These are phyloP conservation scores for Leishmania gerbilli DNA, from an alignment of 208 protist genomes.

Conservation along the genomic window DNA sequence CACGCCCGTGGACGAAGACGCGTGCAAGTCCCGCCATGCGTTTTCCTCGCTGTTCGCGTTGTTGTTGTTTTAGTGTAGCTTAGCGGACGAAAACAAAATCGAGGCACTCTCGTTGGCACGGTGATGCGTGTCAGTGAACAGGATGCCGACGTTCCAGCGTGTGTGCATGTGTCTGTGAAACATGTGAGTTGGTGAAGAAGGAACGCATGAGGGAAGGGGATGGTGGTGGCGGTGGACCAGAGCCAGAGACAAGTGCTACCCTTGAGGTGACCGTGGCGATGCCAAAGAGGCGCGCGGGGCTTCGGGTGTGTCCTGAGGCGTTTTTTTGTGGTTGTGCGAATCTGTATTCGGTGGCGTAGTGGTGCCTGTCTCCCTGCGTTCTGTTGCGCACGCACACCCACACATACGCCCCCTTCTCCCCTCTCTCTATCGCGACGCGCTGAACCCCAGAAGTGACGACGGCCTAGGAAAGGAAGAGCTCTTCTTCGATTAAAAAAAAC, in stretches of 20 bases:
- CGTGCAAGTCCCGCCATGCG: not conserved
- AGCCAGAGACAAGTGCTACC: not conserved
- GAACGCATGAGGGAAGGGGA: not conserved
- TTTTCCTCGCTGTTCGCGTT: not conserved
- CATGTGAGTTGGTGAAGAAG: not conserved
- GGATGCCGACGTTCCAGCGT: not conserved
- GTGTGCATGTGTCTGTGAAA: not conserved
- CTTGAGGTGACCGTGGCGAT: not conserved
- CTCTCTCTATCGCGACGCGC: not conserved
- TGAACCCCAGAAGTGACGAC: not conserved
- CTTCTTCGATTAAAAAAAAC: not conserved
- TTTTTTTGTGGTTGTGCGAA: not conserved
- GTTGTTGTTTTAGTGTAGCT: not conserved
- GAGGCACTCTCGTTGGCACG: not conserved
- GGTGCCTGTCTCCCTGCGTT: not conserved
- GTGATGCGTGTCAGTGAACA: not conserved
- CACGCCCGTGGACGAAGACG: not conserved
- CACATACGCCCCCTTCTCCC: not conserved
- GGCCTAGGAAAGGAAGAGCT: not conserved
- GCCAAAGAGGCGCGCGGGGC: not conserved
- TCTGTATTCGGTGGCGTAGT: not conserved
- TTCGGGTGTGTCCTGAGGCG: not conserved
- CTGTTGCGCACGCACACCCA: not conserved
- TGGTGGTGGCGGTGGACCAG: not conserved
- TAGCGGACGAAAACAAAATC: conserved; percentile 22